Base-by-base conservation (phyloP, 345 rosid species). In the Dipteronia dyeriana region DNA sequence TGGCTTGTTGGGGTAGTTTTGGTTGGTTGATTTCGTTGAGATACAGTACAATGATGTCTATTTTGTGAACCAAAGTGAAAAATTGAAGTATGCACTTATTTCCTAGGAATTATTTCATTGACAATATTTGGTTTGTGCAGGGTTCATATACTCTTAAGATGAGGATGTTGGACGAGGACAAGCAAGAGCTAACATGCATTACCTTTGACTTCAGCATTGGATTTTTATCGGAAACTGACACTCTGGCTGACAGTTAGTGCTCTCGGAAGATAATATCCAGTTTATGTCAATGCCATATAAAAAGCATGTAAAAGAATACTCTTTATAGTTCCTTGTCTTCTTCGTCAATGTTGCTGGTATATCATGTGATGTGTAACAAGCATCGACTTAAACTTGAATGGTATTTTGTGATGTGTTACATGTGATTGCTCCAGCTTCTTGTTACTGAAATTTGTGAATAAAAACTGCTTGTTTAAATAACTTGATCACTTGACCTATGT, bases 91-190 rank as follows among this genome's bases (percentile, higher is more conserved):
- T 54, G 39, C 41, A 2, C n/a, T 47, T 76, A 12, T 71, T 66
- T n/a, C 61, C 20, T 56, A n/a, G 3, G 41, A 29, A 49, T 62
- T 31, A 34, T 53, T 54, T 61, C 7, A 22, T 57, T 66, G 67
- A 72, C 62, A 45, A 20, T 13, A 47, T 71, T 61, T 75, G 9
- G 66, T 61, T 9, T 78, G 12, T 80, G 82, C 88, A 92, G 99
- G 98, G 99, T 20, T 73, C 97, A 5, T 96, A 94, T 88, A 75
- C 97, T 51, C 92, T 96, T 62, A 90, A 85, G 76, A 94, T 96
- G 99, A 94, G 82, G 92, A 94, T 96, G 97, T 31, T 75, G 16
- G 91, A 88, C 66, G 87, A 77, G 39, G 75, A 82, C 26, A 83
- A 85, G 29, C 45, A 75, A 39, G 87, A 88, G 83, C 74, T 96